Conservation (phyloP, 371 early-diverging fungal species). For the Rhizomucor miehei region DNA sequence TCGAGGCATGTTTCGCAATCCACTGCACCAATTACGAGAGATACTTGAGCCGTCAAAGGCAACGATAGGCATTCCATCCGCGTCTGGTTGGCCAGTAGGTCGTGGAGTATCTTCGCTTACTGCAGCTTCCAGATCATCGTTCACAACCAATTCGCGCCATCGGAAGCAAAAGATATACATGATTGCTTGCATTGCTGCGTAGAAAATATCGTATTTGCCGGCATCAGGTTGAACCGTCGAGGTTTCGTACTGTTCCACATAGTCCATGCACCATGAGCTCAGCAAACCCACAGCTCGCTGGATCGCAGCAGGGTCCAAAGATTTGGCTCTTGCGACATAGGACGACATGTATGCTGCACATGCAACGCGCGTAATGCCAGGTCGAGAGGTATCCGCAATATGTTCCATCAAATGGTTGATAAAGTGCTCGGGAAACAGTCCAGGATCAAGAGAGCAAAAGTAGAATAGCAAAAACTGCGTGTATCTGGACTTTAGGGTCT, state of each 20-base stretch:
- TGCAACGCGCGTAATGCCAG: slow-evolving; percentile 73
- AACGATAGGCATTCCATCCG: slow-evolving; percentile 7
- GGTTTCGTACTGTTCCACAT: slow-evolving; percentile 67
- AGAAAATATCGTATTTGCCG: slow-evolving; percentile 74
- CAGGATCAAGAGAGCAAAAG: slow-evolving; percentile 62
- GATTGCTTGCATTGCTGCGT: slow-evolving; percentile 83
- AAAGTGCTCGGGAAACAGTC: slow-evolving; percentile 72
- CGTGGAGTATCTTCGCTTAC: slow-evolving; percentile 26
- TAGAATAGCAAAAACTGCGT: slow-evolving; percentile 92
- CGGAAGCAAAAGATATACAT: slow-evolving; percentile 94
- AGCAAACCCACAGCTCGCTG: slow-evolving; percentile 65
- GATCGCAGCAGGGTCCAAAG: slow-evolving; percentile 59
- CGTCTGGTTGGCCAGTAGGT: not conserved
- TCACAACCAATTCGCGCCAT: slow-evolving; percentile 73
- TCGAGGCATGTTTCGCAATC: slow-evolving; percentile 57
- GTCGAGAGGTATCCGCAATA: slow-evolving; percentile 54
- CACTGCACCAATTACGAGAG: slow-evolving; percentile 38
- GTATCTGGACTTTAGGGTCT: slow-evolving; percentile 87
- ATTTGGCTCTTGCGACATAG: slow-evolving; percentile 89
- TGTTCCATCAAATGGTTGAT: slow-evolving; percentile 72
- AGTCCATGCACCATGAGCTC: slow-evolving; percentile 64
- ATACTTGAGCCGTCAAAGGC: slow-evolving; percentile 13
- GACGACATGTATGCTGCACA: slow-evolving; percentile 85
- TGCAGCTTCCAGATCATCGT: slow-evolving; percentile 37
- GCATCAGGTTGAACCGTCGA: slow-evolving; percentile 40